Base-by-base conservation (phyloP, 495 filamentous ascomycete genomes). In the Emericellopsis terricola region DNA sequence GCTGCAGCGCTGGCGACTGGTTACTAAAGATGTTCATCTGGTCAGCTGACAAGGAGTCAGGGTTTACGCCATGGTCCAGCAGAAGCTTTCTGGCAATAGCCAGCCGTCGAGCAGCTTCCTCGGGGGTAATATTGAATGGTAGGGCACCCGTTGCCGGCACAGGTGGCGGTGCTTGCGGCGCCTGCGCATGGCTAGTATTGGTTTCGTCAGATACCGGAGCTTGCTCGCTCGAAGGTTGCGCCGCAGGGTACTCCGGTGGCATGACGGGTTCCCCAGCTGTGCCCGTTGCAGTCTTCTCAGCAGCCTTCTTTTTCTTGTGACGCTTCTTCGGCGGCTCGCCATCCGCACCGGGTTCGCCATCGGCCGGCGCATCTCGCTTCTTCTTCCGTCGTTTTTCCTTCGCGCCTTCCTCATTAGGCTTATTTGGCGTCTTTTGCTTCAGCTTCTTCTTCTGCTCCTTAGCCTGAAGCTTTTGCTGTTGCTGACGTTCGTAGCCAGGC, bases 391-490 rank as follows among this genome's bases (percentile, higher is more conserved):
- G 50, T 28, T 59, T 56, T 53, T 26, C 23, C 23, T 26, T 26
- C 23, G 73, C 72, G 23, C 55, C 57, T 41, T 70, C 69, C 54
- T 80, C 73, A 19, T 55, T 56, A 50, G 74, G 68, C 34, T 56
- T 60, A 35, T 55, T 63, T 56, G 77, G 70, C 35, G 31, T 45
- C 1, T 35, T 36, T n/a, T 34, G 29, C 33, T 39, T 43, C 3
- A 37, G 43, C 18, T 10, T 23, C 18, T 19, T 17, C 7, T 24
- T 73, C 19, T 54, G 57, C 51, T 75, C 69, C 33, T 56, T 60
- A 34, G 55, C 62, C 55, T 77, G 42, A 11, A 23, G 15, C 29
- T 32, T 31, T 4, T 9, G 3, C 19, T 31, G 26, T 15, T 34
- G 29, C 13, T 34, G 5, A 26, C 31, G 15, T 11, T 13, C 8